Conservation (phyloP, 805 yeast species). For the Spathaspora boniae region DNA sequence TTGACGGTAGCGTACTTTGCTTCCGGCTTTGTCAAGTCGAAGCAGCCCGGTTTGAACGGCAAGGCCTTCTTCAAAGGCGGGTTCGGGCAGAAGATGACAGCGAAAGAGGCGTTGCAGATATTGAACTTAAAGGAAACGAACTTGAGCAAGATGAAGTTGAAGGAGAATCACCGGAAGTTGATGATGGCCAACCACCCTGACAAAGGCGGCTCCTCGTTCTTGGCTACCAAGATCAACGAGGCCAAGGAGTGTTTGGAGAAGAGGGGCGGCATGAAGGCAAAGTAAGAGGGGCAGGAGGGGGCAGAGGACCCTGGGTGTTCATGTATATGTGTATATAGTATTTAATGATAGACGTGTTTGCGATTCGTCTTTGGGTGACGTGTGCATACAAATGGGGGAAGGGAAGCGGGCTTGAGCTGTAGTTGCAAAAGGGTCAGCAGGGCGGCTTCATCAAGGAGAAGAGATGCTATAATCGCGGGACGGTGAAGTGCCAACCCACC, state of each 20-base stretch:
- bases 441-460: no score
- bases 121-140: conserved; percentile 70
- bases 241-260: conserved; percentile 81
- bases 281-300: conserved; percentile 15
- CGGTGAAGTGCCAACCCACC: no score
- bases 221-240: conserved; percentile 90
- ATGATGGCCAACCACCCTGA: conserved; percentile 93
- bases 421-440: no score
- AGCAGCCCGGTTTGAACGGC: conserved; percentile 64
- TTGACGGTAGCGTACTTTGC: conserved; percentile 59
- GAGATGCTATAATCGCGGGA: no score
- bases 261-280: conserved; percentile 51
- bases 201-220: conserved; percentile 85
- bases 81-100: conserved; percentile 86
- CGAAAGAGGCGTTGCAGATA: conserved; percentile 84
- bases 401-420: no score
- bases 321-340: no score
- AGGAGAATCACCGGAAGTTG: conserved; percentile 76
- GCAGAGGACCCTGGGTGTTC: no score
- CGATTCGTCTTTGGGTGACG: no score
- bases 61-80: conserved; percentile 80
- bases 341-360: no score
- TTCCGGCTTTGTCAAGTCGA: conserved; percentile 64
- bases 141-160: conserved; percentile 59
- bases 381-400: no score